A percentile compares a stretch with the other conserved stretches of the same genome.
These are phyloP conservation scores for Lasiosphaeria ovina DNA, from an alignment of 495 filamentous ascomycete genomes.

Conservation along the genomic window DNA sequence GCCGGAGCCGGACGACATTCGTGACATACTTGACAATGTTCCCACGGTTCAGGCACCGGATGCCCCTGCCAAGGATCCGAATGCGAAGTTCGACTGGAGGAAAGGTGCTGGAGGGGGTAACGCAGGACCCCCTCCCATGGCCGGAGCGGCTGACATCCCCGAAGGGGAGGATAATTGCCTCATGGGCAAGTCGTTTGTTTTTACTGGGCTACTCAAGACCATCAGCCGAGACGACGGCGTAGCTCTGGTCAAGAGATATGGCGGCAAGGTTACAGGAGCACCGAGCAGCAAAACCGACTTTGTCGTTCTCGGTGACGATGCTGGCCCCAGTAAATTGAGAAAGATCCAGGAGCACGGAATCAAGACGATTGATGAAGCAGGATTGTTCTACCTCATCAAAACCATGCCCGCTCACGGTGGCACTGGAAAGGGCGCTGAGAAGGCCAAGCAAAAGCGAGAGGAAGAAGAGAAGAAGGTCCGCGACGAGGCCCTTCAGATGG, in stretches of 20 bases:
- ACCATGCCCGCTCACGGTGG: constrained; percentile 83
- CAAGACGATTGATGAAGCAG: constrained; percentile 92
- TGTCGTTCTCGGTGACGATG: constrained; percentile 86
- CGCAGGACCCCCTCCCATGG: constrained; percentile 57
- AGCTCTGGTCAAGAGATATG: constrained; percentile 84
- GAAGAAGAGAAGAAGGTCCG: constrained; percentile 75
- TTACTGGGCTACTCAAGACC: constrained; percentile 80
- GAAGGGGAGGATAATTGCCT: constrained; percentile 86
- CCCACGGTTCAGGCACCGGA: constrained; percentile 77
- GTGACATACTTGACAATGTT: constrained; percentile 85
- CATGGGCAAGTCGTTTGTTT: constrained; percentile 93
- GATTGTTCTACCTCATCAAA: constrained; percentile 83
- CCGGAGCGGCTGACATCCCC: constrained; percentile 70
- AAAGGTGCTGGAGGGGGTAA: constrained; percentile 54
- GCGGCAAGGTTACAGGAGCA: constrained; percentile 81
- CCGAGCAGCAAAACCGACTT: constrained; percentile 92
- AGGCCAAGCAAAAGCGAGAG: constrained; percentile 75
- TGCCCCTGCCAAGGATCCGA: constrained; percentile 63
- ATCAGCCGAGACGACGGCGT: constrained; percentile 85
- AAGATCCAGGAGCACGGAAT: constrained; percentile 75
- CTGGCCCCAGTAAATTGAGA: constrained; percentile 88
- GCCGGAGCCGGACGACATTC: constrained; percentile 61
- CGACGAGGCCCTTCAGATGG: constrained; percentile 78
- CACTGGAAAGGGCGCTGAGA: constrained; percentile 80
- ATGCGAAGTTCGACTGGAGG: constrained; percentile 70